Base-by-base conservation (phyloP, 2,329 filamentous ascomycete genomes). In the Mollisiaceae sp. region DNA sequence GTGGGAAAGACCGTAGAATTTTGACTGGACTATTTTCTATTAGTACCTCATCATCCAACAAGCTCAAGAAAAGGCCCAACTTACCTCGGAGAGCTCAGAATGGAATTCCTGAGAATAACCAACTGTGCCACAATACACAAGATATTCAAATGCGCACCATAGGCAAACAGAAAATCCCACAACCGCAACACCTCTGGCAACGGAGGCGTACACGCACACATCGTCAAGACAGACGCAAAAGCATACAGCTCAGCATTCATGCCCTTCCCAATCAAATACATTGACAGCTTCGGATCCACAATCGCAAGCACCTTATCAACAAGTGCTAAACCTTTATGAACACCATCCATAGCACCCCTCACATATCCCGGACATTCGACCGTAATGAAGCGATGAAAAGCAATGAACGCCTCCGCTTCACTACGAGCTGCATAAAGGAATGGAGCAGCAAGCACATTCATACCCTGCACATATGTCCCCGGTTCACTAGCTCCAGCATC, bases 141-240 rank as follows among this genome's bases (percentile, higher is more conserved):
- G 63, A 99, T 92, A 75, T 99, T 99, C 67, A 99, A 79, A 77
- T 99, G 95, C 41, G 93, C 89, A 0, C 95, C 95, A 72, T 97
- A 99, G 0, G 95, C 94, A 75, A 99, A 97, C 24, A 99, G 80
- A 73, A 99, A 99, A 77, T 99, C 95, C 95, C 95, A 99, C 1
- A 99, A 84, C 68, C 91, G 87, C 63, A 99, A 79, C 0, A 99
- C 95, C 79, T 99, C 94, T 0, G 94, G 94, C 62, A 99, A 79
- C 2, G 95, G 95, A 18, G 95, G 95, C 18, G 95, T 99, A 78
- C 95, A 98, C 32, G 95, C 95, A 75, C 93, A 97, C 59, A 99
- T 85, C 0, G 95, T 99, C 69, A 98, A 82, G 0, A 99, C 95
- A 1, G 92, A 96, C 1, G 95, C 93, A 74, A 99, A 99, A 2